phyloP scores from a whole-genome alignment of 169 alveolate genomes.

The Condylostoma magnum region DNA sequence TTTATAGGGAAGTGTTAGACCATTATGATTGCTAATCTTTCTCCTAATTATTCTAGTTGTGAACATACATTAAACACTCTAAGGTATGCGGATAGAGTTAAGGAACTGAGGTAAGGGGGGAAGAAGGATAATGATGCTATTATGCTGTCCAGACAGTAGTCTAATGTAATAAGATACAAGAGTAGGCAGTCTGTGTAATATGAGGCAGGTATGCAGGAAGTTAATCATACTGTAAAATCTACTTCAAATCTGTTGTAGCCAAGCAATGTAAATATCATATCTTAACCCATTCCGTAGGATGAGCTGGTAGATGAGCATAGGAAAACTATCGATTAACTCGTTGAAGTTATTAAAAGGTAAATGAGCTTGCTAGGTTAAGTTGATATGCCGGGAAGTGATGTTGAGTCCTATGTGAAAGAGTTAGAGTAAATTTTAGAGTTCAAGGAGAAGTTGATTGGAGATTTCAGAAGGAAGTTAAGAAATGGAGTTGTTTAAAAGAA shows the following conservation, averaged over 20 bases:
- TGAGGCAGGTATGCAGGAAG: too few relatives aligned
- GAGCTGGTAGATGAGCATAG: constrained; percentile 67
- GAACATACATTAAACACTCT: constrained; percentile 98
- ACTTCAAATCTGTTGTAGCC: too few relatives aligned
- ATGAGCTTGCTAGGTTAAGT: constrained; percentile 78
- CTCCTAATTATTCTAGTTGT: constrained; percentile 95
- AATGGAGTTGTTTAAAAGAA: too few relatives aligned
- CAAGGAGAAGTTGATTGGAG: too few relatives aligned
- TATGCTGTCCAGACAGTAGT: constrained; percentile 21
- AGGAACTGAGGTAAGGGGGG: constrained; percentile 80
- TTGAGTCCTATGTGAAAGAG: constrained; percentile 70
- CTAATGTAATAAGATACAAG: background rate
- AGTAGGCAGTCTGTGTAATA: too few relatives aligned
- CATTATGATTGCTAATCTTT: constrained; percentile 98
- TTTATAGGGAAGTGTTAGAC: constrained; percentile 95
- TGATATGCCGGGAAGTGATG: constrained; percentile 87
- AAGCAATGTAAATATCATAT: too few relatives aligned
- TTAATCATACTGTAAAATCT: too few relatives aligned
- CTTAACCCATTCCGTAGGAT: too few relatives aligned
- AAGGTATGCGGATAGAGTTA: constrained; percentile 95
- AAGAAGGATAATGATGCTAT: constrained; percentile 69
- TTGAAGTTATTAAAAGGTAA: constrained; percentile 73
- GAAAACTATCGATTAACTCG: constrained; percentile 78
- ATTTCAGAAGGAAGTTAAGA: too few relatives aligned
- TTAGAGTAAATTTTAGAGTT: constrained; percentile 58